These are phyloP conservation scores for Daldinia caldariorum DNA, from an alignment of 495 filamentous ascomycete species.

Conservation along the genomic window DNA sequence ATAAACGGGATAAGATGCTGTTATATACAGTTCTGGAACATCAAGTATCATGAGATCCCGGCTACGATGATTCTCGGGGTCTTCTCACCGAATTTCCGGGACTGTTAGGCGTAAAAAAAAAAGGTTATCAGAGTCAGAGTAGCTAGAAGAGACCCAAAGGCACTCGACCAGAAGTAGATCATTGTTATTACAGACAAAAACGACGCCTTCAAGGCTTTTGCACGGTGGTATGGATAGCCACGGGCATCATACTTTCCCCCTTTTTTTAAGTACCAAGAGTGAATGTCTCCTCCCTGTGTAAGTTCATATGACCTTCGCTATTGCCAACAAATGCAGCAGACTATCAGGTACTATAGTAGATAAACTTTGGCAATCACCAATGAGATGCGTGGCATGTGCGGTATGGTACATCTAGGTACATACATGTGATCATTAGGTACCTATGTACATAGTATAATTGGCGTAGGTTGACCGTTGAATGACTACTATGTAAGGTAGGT, in stretches of 20 bases:
- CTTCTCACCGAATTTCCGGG: neutral
- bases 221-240: neutral
- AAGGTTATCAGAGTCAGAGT: neutral
- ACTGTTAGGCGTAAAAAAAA: neutral
- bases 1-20: neutral
- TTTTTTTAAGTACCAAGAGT: neutral
- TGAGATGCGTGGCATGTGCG: neutral
- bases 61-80: neutral
- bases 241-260: neutral
- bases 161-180: neutral
- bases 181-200: neutral
- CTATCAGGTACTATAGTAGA: too few species aligned
- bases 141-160: too few species aligned
- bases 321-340: neutral
- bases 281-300: neutral
- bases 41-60: neutral
- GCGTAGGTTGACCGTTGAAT: neutral
- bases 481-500: neutral
- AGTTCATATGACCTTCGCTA: neutral
- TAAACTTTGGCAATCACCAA: neutral
- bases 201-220: neutral
- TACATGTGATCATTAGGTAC: neutral
- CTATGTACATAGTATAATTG: slow-evolving; percentile 1
- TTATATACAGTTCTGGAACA: neutral
- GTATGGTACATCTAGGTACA: neutral